Conservation (phyloP, 2,329 filamentous ascomycete species). For the Huntiella moniliformis region DNA sequence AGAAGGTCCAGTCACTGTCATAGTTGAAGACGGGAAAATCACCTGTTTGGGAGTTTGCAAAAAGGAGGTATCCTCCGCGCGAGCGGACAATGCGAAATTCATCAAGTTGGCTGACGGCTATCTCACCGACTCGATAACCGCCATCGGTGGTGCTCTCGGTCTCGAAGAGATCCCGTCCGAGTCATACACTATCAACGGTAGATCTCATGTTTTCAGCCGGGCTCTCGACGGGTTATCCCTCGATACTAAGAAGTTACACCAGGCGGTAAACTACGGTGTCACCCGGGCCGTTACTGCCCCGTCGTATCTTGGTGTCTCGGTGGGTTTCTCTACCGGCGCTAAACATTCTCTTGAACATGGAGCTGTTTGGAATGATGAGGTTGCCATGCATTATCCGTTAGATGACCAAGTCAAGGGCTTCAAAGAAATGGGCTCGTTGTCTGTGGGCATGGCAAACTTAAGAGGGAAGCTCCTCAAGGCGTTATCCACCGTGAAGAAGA, state of each 20-base stretch:
- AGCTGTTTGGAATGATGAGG: conserved; percentile 35
- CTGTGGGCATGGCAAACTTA: conserved; percentile 32
- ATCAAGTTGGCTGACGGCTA: conserved; percentile 35
- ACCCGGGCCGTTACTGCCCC: conserved; percentile 41
- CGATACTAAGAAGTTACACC: conserved; percentile 35
- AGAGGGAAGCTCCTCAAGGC: conserved; percentile 32
- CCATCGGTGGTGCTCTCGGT: conserved; percentile 40
- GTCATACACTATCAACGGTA: conserved; percentile 32
- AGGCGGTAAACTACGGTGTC: conserved; percentile 35
- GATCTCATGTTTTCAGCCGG: conserved; percentile 32
- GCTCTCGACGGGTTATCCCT: conserved; percentile 37
- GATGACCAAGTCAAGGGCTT: conserved; percentile 26
- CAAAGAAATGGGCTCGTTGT: conserved; percentile 28
- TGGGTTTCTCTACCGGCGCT: conserved; percentile 36
- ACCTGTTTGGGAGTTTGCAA: conserved; percentile 36
- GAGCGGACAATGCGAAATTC: conserved; percentile 12
- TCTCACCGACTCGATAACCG: conserved; percentile 39
- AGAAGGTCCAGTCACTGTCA: conserved; percentile 24
- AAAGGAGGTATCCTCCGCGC: conserved; percentile 21
- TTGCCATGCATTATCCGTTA: conserved; percentile 40
- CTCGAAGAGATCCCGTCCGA: conserved; percentile 46
- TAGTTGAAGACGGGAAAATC: conserved; percentile 33
- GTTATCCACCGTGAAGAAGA: conserved; percentile 15
- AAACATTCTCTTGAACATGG: conserved; percentile 26
- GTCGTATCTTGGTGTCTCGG: conserved; percentile 33